A percentile compares a stretch with the other conserved stretches of the same genome.
Conservation (phyloP, 2,329 filamentous ascomycete species). For the Aspergillus pseudoglaucus region DNA sequence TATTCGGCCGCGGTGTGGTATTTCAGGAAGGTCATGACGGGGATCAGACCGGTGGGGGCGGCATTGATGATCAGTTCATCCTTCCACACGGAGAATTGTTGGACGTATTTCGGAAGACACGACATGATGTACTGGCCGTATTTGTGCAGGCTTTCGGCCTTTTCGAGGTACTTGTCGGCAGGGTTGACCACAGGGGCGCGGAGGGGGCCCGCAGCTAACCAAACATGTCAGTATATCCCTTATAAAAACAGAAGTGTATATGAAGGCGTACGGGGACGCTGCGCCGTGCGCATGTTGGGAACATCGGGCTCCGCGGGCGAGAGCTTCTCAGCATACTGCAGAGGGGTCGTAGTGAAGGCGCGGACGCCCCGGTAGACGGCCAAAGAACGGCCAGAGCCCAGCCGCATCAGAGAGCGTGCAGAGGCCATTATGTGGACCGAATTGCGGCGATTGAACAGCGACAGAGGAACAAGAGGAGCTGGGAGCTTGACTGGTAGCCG, state of each 20-base stretch:
- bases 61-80: slow-evolving; percentile 96
- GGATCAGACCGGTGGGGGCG: slow-evolving; percentile 77
- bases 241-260: too few relatives aligned
- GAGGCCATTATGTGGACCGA: slow-evolving; percentile 37
- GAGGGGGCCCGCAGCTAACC: slow-evolving; percentile 53
- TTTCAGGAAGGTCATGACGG: slow-evolving; percentile 91
- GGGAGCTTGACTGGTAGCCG: slow-evolving; percentile 9
- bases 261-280: slow-evolving; percentile 39
- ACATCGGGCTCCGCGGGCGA: slow-evolving; percentile 53
- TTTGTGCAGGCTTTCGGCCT: slow-evolving; percentile 79
- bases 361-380: slow-evolving; percentile 27
- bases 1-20: slow-evolving; percentile 97
- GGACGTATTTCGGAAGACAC: slow-evolving; percentile 93
- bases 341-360: slow-evolving; percentile 34
- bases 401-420: slow-evolving; percentile 39
- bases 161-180: slow-evolving; percentile 83
- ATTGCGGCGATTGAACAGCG: slow-evolving; percentile 19
- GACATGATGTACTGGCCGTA: slow-evolving; percentile 97
- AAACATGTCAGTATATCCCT: neutral
- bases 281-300: slow-evolving; percentile 61
- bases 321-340: slow-evolving; percentile 40
- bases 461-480: slow-evolving; percentile 16
- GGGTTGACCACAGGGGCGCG: slow-evolving; percentile 80
- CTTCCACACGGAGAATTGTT: slow-evolving; percentile 99
- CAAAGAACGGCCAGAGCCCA: slow-evolving; percentile 36